phyloP scores from a whole-genome alignment of 345 rosid species.

The Geranium brycei region DNA sequence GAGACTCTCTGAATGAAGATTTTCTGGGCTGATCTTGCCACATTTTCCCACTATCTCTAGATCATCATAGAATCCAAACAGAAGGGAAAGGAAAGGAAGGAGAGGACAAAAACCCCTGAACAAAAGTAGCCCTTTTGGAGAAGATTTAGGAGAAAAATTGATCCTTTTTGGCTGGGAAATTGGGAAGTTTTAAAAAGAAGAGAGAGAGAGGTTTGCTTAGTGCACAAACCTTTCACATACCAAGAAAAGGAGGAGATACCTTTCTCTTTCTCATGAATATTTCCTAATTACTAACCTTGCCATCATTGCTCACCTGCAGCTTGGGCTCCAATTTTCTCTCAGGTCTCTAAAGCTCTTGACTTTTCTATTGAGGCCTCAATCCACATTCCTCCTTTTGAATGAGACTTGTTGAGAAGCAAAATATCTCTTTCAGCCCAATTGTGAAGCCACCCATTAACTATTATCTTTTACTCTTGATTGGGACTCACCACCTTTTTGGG shows the following conservation, averaged over 20 bases:
- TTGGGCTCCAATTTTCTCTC: slow-evolving; percentile 1
- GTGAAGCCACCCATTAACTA: background rate
- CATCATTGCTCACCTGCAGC: slow-evolving; percentile 9
- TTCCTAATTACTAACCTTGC: slow-evolving; percentile 8
- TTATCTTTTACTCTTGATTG: background rate
- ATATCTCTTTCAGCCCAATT: too few species aligned
- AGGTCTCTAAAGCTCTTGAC: background rate
- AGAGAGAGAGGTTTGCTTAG: slow-evolving; percentile 22
- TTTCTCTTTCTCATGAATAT: slow-evolving; percentile 19
- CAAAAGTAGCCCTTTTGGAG: background rate
- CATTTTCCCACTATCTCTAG: slow-evolving; percentile 19
- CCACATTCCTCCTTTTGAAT: background rate
- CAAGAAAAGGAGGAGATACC: slow-evolving; percentile 42
- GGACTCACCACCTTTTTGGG: background rate
- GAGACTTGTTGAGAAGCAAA: background rate
- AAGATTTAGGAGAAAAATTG: slow-evolving; percentile 7
- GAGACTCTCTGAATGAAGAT: slow-evolving; percentile 45
- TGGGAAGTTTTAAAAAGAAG: slow-evolving; percentile 5
- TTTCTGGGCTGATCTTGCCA: slow-evolving; percentile 32
- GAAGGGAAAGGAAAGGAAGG: background rate
- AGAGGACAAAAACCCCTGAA: background rate
- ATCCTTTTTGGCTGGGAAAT: slow-evolving; percentile 5
- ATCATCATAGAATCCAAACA: background rate
- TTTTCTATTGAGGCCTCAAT: background rate
- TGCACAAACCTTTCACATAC: slow-evolving; percentile 23